phyloP scores from a whole-genome alignment of 2,329 filamentous ascomycete genomes.

The Ilyonectria mors-panacis region DNA sequence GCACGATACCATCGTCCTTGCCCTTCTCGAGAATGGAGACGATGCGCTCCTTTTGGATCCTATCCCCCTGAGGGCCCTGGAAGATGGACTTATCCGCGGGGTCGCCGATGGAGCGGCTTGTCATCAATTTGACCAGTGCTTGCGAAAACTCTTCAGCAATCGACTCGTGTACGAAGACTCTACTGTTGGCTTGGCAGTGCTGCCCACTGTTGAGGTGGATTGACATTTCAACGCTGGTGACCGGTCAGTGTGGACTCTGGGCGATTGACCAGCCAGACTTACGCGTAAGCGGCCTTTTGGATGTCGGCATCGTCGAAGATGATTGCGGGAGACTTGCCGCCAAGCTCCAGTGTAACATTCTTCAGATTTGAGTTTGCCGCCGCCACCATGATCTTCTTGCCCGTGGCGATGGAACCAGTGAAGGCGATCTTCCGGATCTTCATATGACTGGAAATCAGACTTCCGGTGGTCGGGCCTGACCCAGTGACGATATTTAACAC shows the following conservation, averaged over 20 bases:
- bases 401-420: slow-evolving; percentile 73
- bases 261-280: neutral
- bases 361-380: slow-evolving; percentile 71
- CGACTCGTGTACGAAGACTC: slow-evolving; percentile 67
- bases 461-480: slow-evolving; percentile 7
- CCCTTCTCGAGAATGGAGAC: neutral
- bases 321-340: slow-evolving; percentile 69
- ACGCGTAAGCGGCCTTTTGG: slow-evolving; percentile 62
- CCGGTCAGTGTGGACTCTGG: neutral
- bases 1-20: neutral
- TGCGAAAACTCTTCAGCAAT: slow-evolving; percentile 65
- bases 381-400: slow-evolving; percentile 78
- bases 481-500: slow-evolving; percentile 36
- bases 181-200: slow-evolving; percentile 70
- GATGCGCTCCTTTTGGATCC: neutral
- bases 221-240: neutral
- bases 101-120: neutral
- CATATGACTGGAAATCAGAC: slow-evolving; percentile 29
- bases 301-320: slow-evolving; percentile 71
- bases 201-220: slow-evolving; percentile 68
- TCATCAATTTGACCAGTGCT: neutral
- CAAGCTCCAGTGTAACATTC: slow-evolving; percentile 70
- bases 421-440: slow-evolving; percentile 30
- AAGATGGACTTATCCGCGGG: slow-evolving; percentile 59
- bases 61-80: slow-evolving; percentile 55